phyloP scores from a whole-genome alignment of 768 basidiomycete genomes.

The Obba rivulosa region DNA sequence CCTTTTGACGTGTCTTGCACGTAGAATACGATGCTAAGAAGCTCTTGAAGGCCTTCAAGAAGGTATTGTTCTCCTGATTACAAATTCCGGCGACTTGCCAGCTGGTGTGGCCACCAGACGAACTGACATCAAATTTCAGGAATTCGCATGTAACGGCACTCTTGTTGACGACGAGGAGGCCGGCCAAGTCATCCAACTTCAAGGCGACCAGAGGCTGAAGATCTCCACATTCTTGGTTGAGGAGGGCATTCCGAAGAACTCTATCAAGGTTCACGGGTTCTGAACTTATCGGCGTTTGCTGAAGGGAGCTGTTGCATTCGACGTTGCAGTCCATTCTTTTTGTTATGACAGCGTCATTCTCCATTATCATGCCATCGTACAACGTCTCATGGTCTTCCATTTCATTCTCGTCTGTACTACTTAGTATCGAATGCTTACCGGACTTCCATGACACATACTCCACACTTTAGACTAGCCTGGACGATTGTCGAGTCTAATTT shows the following conservation, averaged over 20 bases:
- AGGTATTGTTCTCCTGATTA: conserved; percentile 43
- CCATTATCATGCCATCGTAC: conserved; percentile 13
- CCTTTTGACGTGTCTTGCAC: conserved; percentile 8
- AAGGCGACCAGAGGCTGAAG: conserved; percentile 94
- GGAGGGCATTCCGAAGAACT: conserved; percentile 70
- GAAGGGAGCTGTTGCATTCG: conserved; percentile 13
- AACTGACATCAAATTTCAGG: conserved; percentile 38
- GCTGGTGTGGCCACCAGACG: not conserved
- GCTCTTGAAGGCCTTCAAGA: conserved; percentile 98
- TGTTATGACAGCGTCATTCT: conserved; percentile 1
- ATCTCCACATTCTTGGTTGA: conserved; percentile 84
- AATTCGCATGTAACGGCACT: conserved; percentile 98
- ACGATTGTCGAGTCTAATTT: no score
- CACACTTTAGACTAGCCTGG: no score
- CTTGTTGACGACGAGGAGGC: conserved; percentile 93
- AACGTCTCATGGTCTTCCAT: conserved; percentile 22
- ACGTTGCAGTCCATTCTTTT: conserved; percentile 9
- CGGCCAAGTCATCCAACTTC: conserved; percentile 96
- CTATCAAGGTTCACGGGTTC: conserved; percentile 88
- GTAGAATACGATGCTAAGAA: conserved; percentile 96
- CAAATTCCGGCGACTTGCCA: not conserved
- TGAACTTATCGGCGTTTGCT: conserved; percentile 30
- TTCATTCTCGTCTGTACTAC: conserved; percentile 22
- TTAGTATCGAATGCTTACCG: conserved; percentile 22
- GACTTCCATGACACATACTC: conserved; percentile 14